These are phyloP conservation scores for Aschersonia sp. DNA, from an alignment of 2,329 filamentous ascomycete species.

Conservation along the genomic window DNA sequence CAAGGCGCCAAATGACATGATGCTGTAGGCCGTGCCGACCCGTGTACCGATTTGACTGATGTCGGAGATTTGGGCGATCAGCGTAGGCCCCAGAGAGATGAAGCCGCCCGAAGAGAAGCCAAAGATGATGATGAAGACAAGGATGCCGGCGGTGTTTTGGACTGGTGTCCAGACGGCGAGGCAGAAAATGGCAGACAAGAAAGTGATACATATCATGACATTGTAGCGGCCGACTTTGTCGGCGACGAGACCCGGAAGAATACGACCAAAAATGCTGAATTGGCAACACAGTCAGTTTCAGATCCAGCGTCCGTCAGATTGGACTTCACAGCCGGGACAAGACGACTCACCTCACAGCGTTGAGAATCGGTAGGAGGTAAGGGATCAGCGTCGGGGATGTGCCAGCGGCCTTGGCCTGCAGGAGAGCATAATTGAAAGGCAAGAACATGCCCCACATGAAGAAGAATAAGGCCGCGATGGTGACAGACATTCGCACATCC, in stretches of 20 bases:
- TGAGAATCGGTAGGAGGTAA: slow-evolving; percentile 42
- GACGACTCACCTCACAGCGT: slow-evolving; percentile 28
- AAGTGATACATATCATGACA: slow-evolving; percentile 35
- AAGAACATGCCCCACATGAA: slow-evolving; percentile 41
- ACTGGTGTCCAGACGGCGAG: slow-evolving; percentile 34
- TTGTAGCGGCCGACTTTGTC: slow-evolving; percentile 31
- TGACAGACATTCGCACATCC: slow-evolving; percentile 29
- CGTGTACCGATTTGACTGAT: slow-evolving; percentile 55
- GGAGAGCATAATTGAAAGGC: slow-evolving; percentile 36
- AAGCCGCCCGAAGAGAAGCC: slow-evolving; percentile 56
- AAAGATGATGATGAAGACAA: slow-evolving; percentile 53
- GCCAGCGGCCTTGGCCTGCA: slow-evolving; percentile 30
- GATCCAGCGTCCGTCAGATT: too few species aligned
- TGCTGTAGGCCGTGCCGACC: slow-evolving; percentile 47
- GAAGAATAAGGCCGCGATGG: slow-evolving; percentile 32
- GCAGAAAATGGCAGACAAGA: slow-evolving; percentile 29
- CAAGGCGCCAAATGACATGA: slow-evolving; percentile 49
- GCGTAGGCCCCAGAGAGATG: slow-evolving; percentile 43
- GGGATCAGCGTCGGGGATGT: slow-evolving; percentile 25
- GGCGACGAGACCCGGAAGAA: slow-evolving; percentile 32
- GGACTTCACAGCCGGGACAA: too few species aligned
- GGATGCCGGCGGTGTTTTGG: slow-evolving; percentile 37
- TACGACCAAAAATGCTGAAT: slow-evolving; percentile 33
- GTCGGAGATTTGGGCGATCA: slow-evolving; percentile 58
- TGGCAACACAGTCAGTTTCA: background rate